A percentile compares a stretch with the other conserved stretches of the same genome.
These are phyloP conservation scores for Picea glauca DNA, from an alignment of 75 land plant genomes.

Conservation along the genomic window DNA sequence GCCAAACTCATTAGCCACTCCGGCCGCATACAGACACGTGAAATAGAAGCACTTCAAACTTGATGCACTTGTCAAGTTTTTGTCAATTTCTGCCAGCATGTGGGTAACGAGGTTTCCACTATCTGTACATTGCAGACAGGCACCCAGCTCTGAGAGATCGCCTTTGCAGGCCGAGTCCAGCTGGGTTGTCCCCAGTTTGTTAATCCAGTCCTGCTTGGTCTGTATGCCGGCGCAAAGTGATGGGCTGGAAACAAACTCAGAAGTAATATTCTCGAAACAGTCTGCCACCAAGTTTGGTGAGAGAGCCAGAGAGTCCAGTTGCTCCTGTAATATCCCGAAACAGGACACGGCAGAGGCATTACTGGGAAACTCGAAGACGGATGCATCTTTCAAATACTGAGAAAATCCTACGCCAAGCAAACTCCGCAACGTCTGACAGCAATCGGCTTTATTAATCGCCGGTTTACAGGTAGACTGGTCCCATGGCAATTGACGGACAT, in stretches of 20 bases:
- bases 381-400: constrained; percentile 42
- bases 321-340: not conserved
- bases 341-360: constrained; percentile 48
- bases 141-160: constrained; percentile 32
- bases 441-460: not conserved
- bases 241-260: constrained; percentile 31
- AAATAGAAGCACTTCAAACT: constrained; percentile 39
- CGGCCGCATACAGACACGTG: constrained; percentile 59
- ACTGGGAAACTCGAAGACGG: constrained; percentile 56
- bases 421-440: constrained; percentile 49
- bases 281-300: constrained; percentile 12
- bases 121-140: constrained; percentile 50
- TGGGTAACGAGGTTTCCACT: constrained; percentile 16
- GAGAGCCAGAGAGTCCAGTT: constrained; percentile 27
- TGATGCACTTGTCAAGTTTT: not conserved
- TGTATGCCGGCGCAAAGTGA: constrained; percentile 49
- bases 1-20: constrained; percentile 47
- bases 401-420: constrained; percentile 51
- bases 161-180: constrained; percentile 45
- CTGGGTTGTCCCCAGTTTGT: constrained; percentile 1
- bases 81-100: not conserved
- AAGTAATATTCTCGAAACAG: constrained; percentile 24
- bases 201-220: constrained; percentile 33
- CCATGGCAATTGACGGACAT: not conserved
- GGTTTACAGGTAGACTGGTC: not conserved